These are phyloP conservation scores for Ophiocordyceps camponoti-floridani DNA, from an alignment of 2,329 filamentous ascomycete genomes.

Conservation along the genomic window DNA sequence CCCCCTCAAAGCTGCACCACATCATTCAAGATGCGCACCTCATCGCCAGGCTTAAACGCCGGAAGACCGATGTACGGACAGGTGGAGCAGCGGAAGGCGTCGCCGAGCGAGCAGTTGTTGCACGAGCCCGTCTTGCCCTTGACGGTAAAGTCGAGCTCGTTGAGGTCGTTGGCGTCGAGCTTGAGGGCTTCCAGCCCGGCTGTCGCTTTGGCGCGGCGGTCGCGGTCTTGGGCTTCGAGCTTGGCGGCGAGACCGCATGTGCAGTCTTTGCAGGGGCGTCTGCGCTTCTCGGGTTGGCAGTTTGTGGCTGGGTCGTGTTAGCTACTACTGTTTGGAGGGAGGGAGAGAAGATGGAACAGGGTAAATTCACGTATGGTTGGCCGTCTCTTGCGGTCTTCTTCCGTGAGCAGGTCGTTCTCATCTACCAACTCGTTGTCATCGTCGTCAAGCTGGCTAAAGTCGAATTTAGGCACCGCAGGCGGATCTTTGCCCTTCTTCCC, in stretches of 20 bases:
- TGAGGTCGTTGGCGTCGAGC: constrained; percentile 58
- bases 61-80: constrained; percentile 80
- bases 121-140: constrained; percentile 91
- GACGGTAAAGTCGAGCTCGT: constrained; percentile 91
- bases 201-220: constrained; percentile 47
- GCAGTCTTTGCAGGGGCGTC: constrained; percentile 94
- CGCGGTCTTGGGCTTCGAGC: constrained; percentile 68
- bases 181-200: constrained; percentile 52
- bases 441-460: constrained; percentile 35
- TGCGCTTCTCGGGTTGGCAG: constrained; percentile 79
- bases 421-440: constrained; percentile 78
- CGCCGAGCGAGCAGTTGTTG: constrained; percentile 82
- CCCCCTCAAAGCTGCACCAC: constrained; percentile 55
- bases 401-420: constrained; percentile 71
- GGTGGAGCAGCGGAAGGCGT: constrained; percentile 63
- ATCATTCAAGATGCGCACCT: constrained; percentile 75
- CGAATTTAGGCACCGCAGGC: constrained; percentile 25
- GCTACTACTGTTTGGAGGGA: neutral
- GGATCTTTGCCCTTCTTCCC: constrained; percentile 17
- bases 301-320: constrained; percentile 42
- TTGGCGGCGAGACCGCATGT: constrained; percentile 81
- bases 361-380: constrained; percentile 58
- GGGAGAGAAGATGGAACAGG: neutral
- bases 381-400: constrained; percentile 63
- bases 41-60: constrained; percentile 92